Base-by-base conservation (phyloP, 1,139 yeast genomes). In the Lodderomyces theae region DNA sequence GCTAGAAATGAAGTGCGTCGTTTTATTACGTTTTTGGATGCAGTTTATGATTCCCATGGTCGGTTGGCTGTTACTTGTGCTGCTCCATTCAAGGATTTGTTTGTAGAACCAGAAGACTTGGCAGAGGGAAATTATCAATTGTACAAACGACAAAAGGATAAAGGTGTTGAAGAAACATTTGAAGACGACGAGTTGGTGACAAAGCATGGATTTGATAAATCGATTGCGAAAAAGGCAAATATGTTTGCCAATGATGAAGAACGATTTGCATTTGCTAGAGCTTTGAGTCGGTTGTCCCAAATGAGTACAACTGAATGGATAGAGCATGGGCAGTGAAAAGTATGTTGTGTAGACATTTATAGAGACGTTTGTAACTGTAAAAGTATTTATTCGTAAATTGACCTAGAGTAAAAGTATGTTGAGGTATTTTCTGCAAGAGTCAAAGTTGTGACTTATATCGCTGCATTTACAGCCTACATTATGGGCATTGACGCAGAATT, bases 271-370 rank as follows among this genome's bases (percentile, higher is more conserved):
- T 92, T 90, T 70, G 96, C 97, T 1, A 75, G 98, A 57, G 97
- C 97, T 0, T 70, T 92, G 48, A 83, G 94, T 51, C 77, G 98
- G 58, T 71, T 92, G 50, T 77, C 92, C 39, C 97, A 92, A 54
- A 92, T 92, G 97, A 84, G 95, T 51, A 85, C 96, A 4, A 82
- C 82, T 34, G 95, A 86, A 41, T 92, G 98, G 98, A 83, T 87
- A 11, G 88, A 80, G 22, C 31, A 28, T 10, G 31, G 31, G 12
- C 29, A 34, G 16, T 17, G 21, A 21, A 21, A 19, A n/a, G 11
- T 4, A 22, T 25, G 8, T 25, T n/a, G 35, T 4, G 26, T n/a
- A 24, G 36, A 15, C 7, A 24, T 24, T 24, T 24, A 6, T 24
- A n/a, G 6, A 28, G 31, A 28, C 16, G 5, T 25, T 12, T 25